A percentile compares a stretch with the other conserved stretches of the same genome.
phyloP scores from a whole-genome alignment of 768 basidiomycete genomes.

The Multifurca ochricompacta region DNA sequence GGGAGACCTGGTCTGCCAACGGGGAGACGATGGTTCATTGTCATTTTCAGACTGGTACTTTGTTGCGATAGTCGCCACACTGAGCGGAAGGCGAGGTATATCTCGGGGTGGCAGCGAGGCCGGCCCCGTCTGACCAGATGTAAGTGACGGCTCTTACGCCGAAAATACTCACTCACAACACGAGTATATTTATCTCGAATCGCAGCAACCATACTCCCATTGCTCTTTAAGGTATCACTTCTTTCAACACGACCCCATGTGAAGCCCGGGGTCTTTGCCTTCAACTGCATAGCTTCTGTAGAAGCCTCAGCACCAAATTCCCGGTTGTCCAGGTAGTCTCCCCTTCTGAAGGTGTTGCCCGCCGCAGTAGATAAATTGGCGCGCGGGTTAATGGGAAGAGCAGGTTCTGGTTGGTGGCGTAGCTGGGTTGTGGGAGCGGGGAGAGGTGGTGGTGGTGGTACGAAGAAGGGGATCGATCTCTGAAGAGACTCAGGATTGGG shows the following conservation, averaged over 20 bases:
- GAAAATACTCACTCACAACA: constrained; percentile 35
- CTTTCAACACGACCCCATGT: constrained; percentile 33
- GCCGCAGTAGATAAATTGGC: constrained; percentile 8
- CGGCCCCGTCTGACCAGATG: constrained; percentile 37
- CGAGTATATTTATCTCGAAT: constrained; percentile 59
- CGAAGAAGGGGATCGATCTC: neutral
- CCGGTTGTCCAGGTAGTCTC: constrained; percentile 22
- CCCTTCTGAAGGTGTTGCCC: constrained; percentile 14
- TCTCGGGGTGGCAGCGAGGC: constrained; percentile 52
- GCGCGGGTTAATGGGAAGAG: constrained; percentile 4
- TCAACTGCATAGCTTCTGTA: constrained; percentile 23
- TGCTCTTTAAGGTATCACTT: constrained; percentile 45
- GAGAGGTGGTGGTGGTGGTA: neutral
- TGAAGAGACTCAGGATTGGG: neutral
- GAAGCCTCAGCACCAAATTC: constrained; percentile 26
- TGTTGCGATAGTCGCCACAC: constrained; percentile 55
- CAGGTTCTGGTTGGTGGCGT: constrained; percentile 1
- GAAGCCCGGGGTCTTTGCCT: constrained; percentile 13
- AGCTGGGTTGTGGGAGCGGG: neutral
- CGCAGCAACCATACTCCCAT: constrained; percentile 55
- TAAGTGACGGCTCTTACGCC: neutral
- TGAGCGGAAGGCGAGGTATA: constrained; percentile 53
- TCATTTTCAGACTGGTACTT: constrained; percentile 35
- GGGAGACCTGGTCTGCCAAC: constrained; percentile 3
- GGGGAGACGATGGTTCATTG: neutral